Evolutionary conservation across 2,329 filamentous ascomycete genomes (phyloP), one percentile per base, ranked within the genome.

Genomic region (Arthrinium phaeospermum): DNA sequence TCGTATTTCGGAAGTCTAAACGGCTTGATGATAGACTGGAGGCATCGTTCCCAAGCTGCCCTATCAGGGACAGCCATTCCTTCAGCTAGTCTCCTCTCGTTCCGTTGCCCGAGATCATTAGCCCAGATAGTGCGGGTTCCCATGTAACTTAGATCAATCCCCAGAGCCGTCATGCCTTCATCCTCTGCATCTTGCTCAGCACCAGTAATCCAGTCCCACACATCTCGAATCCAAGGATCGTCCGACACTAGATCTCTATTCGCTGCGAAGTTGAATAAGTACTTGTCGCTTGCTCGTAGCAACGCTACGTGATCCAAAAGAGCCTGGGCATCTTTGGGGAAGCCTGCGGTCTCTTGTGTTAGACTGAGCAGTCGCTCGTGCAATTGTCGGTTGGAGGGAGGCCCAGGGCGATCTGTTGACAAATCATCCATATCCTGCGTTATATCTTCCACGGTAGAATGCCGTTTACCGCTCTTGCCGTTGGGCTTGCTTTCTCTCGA

Each of bases 141-240:
- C 72, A 96, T 85, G 77, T 93, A 96, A 77, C 92, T 92, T 27
- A 96, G 83, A 76, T 96, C 93, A 4, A 95, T 83, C 2, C 87
- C 88, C 16, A 89, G 86, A 10, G 90, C 85, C 37, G 92, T 84
- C 92, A 96, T 93, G n/a, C 91, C 92, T 67, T 90, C 89, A 74
- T 91, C 87, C 47, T 87, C 85, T 2, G 91, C 90, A 44, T 91
- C 90, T 37, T 88, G 85, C 75, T 93, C 90, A 1, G 91, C 91
- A 73, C 92, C 90, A 72, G 89, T 86, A 68, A 95, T 86, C 86
- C 93, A 94, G 67, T 90, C 89, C 94, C 94, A 97, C n/a, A 93
- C 84, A 71, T 93, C 92, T 72, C 91, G 88, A n/a, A 96, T 84
- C 89, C 93, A 94, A 44, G 89, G 89, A 77, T 95, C 91, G 73